A percentile compares a stretch with the other conserved stretches of the same genome.
Conservation (phyloP, 2,329 filamentous ascomycete genomes). For the Lachnellula cervina region DNA sequence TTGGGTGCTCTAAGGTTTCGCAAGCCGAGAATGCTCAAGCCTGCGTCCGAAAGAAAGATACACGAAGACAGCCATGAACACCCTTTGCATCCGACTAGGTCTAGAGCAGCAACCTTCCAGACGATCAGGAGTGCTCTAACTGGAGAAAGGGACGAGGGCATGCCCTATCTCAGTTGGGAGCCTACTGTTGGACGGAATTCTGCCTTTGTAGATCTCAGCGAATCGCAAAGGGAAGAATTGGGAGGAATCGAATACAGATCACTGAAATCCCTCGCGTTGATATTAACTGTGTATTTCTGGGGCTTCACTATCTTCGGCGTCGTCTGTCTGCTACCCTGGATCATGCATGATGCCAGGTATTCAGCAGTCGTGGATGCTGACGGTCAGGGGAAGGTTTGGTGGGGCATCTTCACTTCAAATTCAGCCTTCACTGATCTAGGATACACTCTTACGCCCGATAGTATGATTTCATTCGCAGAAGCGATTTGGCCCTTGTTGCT, state of each 20-base stretch:
- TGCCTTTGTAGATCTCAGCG: conserved; percentile 79
- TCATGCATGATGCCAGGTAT: conserved; percentile 59
- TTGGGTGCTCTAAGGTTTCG: conserved; percentile 37
- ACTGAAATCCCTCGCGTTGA: conserved; percentile 74
- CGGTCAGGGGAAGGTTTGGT: conserved; percentile 72
- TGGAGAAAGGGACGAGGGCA: conserved; percentile 49
- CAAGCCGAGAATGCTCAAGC: conserved; percentile 36
- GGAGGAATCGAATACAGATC: conserved; percentile 96
- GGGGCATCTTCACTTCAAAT: conserved; percentile 83
- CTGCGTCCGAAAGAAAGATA: conserved; percentile 29
- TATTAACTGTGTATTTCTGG: conserved; percentile 76
- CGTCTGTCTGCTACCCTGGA: conserved; percentile 74
- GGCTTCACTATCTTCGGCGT: conserved; percentile 76
- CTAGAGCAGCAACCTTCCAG: conserved; percentile 44
- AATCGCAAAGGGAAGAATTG: conserved; percentile 89
- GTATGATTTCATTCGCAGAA: conserved; percentile 82
- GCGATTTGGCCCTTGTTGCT: conserved; percentile 72
- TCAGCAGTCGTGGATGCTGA: conserved; percentile 56
- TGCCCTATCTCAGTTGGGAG: conserved; percentile 91
- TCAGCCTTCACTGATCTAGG: conserved; percentile 95
- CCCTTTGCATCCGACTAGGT: neutral
- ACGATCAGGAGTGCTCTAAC: conserved; percentile 47
- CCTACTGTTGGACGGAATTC: conserved; percentile 92
- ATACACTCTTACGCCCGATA: conserved; percentile 86
- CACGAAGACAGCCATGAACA: conserved; percentile 28